These are phyloP conservation scores for Dothideomycetes sp. DNA, from an alignment of 2,329 filamentous ascomycete genomes.

Conservation along the genomic window DNA sequence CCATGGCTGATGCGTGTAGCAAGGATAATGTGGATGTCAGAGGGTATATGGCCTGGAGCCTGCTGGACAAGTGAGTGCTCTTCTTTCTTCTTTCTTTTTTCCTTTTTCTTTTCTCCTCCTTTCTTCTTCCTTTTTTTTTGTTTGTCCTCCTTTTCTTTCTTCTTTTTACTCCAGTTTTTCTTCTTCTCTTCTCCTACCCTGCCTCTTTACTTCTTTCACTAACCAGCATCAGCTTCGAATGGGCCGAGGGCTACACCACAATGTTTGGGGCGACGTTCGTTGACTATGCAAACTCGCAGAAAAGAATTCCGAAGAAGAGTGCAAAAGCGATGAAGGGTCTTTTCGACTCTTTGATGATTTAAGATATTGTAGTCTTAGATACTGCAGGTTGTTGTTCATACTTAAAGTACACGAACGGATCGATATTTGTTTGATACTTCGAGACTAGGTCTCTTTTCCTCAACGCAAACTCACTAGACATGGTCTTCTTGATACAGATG, in stretches of 20 bases:
- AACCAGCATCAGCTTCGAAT: slow-evolving; percentile 63
- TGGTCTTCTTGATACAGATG: too few species aligned
- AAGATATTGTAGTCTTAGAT: too few species aligned
- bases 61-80: slow-evolving; percentile 56
- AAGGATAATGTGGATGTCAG: slow-evolving; percentile 69
- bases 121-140: too few species aligned
- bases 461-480: too few species aligned
- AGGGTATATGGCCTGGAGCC: slow-evolving; percentile 78
- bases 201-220: neutral
- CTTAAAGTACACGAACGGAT: too few species aligned
- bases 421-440: too few species aligned
- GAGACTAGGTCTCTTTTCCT: too few species aligned
- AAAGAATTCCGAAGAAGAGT: slow-evolving; percentile 75
- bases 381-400: too few species aligned
- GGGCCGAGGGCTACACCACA: slow-evolving; percentile 85
- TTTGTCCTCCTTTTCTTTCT: too few species aligned
- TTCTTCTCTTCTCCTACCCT: neutral
- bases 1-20: slow-evolving; percentile 62
- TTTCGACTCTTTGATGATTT: slow-evolving; percentile 41
- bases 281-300: slow-evolving; percentile 72
- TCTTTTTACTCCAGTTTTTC: too few species aligned
- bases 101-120: too few species aligned
- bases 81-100: neutral
- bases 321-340: slow-evolving; percentile 60
- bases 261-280: slow-evolving; percentile 78